Percentiles rank a stretch among this genome's conserved stretches.
These are phyloP conservation scores for Suillus fuscotomentosus DNA, from an alignment of 768 basidiomycete genomes.

Conservation along the genomic window DNA sequence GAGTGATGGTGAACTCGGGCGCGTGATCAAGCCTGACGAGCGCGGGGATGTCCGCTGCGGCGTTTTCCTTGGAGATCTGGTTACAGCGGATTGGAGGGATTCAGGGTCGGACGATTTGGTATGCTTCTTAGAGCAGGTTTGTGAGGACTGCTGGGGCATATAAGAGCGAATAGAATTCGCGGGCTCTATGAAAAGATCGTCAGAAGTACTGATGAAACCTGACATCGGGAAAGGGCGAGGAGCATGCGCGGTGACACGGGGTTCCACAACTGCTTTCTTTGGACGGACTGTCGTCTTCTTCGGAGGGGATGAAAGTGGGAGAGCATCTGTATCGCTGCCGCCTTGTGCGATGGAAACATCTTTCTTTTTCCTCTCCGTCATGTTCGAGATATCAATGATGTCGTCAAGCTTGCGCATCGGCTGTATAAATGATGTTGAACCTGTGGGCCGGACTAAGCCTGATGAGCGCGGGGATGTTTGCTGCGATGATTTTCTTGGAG, in stretches of 20 bases:
- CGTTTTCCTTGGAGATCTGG: conserved; percentile 11
- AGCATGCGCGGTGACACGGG: not conserved
- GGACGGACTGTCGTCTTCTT: not conserved
- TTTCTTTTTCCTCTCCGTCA: conserved; percentile 14
- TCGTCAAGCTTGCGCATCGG: conserved; percentile 8
- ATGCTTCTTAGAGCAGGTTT: conserved; percentile 4
- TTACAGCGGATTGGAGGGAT: conserved; percentile 22
- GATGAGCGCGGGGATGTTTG: conserved; percentile 12
- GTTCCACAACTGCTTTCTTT: not conserved
- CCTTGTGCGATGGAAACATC: not conserved
- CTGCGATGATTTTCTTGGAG: not conserved
- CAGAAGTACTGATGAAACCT: not conserved
- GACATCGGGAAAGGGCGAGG: conserved; percentile 29
- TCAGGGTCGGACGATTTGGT: conserved; percentile 17
- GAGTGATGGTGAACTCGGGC: not conserved
- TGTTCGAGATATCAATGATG: conserved; percentile 39
- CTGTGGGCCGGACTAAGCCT: conserved; percentile 11
- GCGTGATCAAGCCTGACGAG: conserved; percentile 12
- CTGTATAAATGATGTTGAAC: conserved; percentile 6
- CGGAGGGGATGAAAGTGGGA: not conserved
- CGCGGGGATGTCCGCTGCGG: conserved; percentile 11
- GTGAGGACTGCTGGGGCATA: not conserved
- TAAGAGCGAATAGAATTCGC: not conserved
- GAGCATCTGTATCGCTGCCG: conserved; percentile 1
- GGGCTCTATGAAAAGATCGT: conserved; percentile 5